A percentile compares a stretch with the other conserved stretches of the same genome.
Conservation (phyloP, 2,329 filamentous ascomycete species). For the Aulographum hederae region DNA sequence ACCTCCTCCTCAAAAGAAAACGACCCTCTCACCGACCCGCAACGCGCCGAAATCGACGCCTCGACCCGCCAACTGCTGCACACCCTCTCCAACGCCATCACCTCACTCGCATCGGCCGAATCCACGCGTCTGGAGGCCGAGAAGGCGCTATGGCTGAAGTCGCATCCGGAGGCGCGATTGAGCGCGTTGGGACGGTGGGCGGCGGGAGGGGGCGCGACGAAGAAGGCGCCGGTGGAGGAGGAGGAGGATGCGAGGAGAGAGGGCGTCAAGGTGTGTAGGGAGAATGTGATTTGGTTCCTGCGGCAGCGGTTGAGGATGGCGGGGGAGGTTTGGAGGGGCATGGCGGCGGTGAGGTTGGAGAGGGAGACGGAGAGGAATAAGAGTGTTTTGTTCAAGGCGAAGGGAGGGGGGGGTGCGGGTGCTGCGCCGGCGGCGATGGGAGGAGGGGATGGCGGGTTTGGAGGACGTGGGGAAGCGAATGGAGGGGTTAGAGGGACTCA, state of each 20-base stretch:
- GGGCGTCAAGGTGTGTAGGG: constrained; percentile 51
- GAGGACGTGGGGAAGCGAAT: background rate
- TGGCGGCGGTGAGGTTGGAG: constrained; percentile 81
- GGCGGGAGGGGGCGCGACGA: constrained; percentile 29
- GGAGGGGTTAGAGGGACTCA: constrained; percentile 5
- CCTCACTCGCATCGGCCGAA: constrained; percentile 64
- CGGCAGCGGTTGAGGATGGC: constrained; percentile 58
- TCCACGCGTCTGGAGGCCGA: constrained; percentile 58
- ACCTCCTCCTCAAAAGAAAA: constrained; percentile 29
- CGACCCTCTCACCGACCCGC: constrained; percentile 60
- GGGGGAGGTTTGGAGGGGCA: constrained; percentile 60
- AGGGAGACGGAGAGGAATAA: constrained; percentile 80
- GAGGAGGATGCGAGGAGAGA: constrained; percentile 52
- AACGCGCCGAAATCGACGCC: constrained; percentile 74
- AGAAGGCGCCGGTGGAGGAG: constrained; percentile 48
- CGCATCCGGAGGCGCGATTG: constrained; percentile 28
- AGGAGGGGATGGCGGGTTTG: constrained; percentile 4
- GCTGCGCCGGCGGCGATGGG: constrained; percentile 1
- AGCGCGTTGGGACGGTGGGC: constrained; percentile 55
- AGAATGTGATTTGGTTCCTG: constrained; percentile 71
- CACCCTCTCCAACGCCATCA: constrained; percentile 68
- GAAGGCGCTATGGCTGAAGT: constrained; percentile 32
- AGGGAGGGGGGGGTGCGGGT: constrained; percentile 9
- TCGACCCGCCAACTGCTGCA: constrained; percentile 73
- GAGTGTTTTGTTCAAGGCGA: constrained; percentile 60